Percentiles rank a stretch among this genome's conserved stretches.
These are phyloP conservation scores for Taphrina flavorubra DNA, from an alignment of 1,139 yeast species.

Conservation along the genomic window DNA sequence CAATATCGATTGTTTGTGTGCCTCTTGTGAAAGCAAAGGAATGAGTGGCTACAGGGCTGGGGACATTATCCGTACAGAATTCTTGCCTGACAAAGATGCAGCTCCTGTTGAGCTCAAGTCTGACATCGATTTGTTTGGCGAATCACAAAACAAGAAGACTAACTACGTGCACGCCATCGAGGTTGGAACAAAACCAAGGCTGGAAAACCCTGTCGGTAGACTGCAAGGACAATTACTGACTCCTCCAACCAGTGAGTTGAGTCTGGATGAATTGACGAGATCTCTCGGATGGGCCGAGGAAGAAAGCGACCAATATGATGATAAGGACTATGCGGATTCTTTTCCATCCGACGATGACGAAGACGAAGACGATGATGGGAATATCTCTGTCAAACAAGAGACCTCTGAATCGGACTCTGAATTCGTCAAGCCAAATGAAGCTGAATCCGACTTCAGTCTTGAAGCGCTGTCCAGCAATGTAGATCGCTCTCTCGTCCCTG, in stretches of 20 bases:
- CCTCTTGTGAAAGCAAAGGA: conserved; percentile 54
- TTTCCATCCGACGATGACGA: conserved; percentile 16
- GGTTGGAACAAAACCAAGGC: background rate
- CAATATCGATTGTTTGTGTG: conserved; percentile 57
- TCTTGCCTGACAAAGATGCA: background rate
- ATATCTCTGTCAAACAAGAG: background rate
- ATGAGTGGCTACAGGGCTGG: conserved; percentile 45
- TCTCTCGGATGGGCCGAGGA: background rate
- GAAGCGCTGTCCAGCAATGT: background rate
- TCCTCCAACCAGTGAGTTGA: conserved; percentile 18
- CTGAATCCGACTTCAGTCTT: background rate
- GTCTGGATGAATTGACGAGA: conserved; percentile 6
- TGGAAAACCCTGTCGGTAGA: background rate
- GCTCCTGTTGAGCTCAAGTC: background rate
- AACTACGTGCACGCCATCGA: conserved; percentile 21
- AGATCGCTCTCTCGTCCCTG: background rate
- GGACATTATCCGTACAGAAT: background rate
- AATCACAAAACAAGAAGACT: conserved; percentile 10
- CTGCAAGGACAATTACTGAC: background rate
- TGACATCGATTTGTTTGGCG: background rate
- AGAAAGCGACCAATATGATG: background rate
- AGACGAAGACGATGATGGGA: background rate
- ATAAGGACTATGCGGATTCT: conserved; percentile 11
- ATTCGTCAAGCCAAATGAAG: background rate
- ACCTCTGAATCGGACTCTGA: conserved; percentile 1